These are phyloP conservation scores for Mycena filopes DNA, from an alignment of 768 basidiomycete species.

Conservation along the genomic window DNA sequence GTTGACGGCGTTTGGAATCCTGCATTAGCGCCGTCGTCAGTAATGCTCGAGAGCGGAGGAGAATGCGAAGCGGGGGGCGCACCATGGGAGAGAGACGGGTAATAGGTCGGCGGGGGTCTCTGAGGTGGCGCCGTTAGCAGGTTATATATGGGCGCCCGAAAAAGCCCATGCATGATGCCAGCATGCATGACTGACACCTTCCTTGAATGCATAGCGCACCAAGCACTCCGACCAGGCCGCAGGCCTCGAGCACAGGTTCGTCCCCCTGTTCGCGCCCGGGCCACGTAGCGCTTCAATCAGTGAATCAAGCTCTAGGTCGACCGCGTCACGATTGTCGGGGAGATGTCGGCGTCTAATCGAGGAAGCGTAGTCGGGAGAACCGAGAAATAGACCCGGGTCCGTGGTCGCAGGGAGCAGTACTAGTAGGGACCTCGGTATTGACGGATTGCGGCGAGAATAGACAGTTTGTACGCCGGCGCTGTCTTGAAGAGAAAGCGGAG, in stretches of 20 bases:
- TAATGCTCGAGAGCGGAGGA: no score
- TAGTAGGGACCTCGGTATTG: no score
- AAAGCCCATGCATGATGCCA: slow-evolving; percentile 8
- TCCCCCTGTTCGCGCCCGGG: not conserved
- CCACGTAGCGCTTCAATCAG: not conserved
- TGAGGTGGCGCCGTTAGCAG: not conserved
- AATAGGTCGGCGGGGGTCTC: not conserved
- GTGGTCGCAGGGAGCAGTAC: no score
- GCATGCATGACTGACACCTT: slow-evolving; percentile 9
- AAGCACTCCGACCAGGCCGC: slow-evolving; percentile 14
- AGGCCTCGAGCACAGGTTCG: not conserved
- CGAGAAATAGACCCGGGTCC: slow-evolving; percentile 8
- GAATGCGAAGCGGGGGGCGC: not conserved
- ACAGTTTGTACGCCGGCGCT: no score
- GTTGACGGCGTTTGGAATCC: not conserved
- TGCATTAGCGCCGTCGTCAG: no score
- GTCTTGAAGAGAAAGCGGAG: no score
- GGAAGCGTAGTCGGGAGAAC: not conserved
- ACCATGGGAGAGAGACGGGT: not conserved
- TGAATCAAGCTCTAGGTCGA: not conserved
- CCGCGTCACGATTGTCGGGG: slow-evolving; percentile 14
- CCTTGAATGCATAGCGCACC: slow-evolving; percentile 14
- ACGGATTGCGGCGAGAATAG: no score
- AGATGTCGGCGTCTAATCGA: slow-evolving; percentile 15
- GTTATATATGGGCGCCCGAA: slow-evolving; percentile 1